Conservation (phyloP, 306 rosid genomes). For the Myrica gale region DNA sequence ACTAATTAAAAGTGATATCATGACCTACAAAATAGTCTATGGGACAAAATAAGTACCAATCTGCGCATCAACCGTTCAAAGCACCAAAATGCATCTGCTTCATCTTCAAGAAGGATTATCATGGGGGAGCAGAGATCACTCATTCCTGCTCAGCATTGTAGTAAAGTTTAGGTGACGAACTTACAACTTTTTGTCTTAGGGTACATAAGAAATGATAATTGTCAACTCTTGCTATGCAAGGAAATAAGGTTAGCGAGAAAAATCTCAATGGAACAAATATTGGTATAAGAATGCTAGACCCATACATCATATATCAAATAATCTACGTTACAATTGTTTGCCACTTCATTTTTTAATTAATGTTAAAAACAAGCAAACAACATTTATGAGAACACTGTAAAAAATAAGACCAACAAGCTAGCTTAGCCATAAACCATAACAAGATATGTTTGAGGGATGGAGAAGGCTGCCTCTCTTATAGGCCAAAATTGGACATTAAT, state of each 20-base stretch:
- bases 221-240: neutral
- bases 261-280: neutral
- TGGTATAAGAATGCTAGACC: neutral
- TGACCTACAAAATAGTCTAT: neutral
- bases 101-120: slow-evolving; percentile 91
- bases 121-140: slow-evolving; percentile 99
- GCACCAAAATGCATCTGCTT: slow-evolving; percentile 99
- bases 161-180: slow-evolving; percentile 29
- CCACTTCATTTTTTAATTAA: neutral
- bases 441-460: neutral
- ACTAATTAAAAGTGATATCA: slow-evolving; percentile 1
- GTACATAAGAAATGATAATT: neutral
- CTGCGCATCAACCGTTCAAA: slow-evolving; percentile 98
- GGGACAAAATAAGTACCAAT: slow-evolving; percentile 56
- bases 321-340: neutral
- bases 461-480: neutral
- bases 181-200: neutral
- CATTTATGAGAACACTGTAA: neutral
- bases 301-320: neutral
- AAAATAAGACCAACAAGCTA: neutral
- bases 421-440: neutral
- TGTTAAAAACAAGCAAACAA: neutral
- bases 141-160: slow-evolving; percentile 72
- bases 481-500: neutral
- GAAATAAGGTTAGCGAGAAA: neutral